Evolutionary conservation across 2,329 filamentous ascomycete species (phyloP).

Genomic region (Xylaria sp.): DNA sequence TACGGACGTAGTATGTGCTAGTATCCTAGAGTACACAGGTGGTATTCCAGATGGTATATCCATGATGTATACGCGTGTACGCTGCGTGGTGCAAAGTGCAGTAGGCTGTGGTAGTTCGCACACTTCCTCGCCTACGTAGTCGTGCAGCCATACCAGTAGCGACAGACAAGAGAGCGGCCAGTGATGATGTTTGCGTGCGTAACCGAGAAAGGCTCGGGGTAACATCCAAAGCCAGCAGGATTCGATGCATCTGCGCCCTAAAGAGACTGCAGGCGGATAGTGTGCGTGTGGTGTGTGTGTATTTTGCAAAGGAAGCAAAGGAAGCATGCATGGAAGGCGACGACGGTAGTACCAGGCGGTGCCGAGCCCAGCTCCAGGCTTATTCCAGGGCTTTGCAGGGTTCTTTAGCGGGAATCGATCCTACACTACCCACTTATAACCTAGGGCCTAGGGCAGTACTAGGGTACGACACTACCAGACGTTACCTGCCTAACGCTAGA

Average conservation of each 20-base stretch:
- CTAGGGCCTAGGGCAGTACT: background rate
- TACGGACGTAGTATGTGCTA: too few relatives aligned
- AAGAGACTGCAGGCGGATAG: background rate
- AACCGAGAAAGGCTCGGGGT: constrained; percentile 11
- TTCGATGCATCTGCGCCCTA: constrained; percentile 9
- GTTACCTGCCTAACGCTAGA: constrained; percentile 3
- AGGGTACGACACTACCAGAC: background rate
- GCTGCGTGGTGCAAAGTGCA: background rate
- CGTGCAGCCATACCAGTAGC: background rate
- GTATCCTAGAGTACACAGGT: too few relatives aligned
- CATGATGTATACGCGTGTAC: background rate
- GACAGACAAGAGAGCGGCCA: background rate
- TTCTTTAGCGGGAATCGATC: constrained; percentile 12
- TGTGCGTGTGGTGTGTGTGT: background rate
- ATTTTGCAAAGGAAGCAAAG: constrained; percentile 25
- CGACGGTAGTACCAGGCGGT: constrained; percentile 17
- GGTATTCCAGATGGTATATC: background rate
- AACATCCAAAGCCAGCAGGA: constrained; percentile 2
- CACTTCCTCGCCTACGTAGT: background rate
- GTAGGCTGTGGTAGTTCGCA: background rate
- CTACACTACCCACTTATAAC: background rate
- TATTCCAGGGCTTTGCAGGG: constrained; percentile 1
- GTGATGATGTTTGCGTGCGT: constrained; percentile 4
- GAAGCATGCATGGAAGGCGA: constrained; percentile 33
- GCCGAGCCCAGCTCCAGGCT: constrained; percentile 25